phyloP scores from a whole-genome alignment of 78 protist species.

The Acrasis kona region DNA sequence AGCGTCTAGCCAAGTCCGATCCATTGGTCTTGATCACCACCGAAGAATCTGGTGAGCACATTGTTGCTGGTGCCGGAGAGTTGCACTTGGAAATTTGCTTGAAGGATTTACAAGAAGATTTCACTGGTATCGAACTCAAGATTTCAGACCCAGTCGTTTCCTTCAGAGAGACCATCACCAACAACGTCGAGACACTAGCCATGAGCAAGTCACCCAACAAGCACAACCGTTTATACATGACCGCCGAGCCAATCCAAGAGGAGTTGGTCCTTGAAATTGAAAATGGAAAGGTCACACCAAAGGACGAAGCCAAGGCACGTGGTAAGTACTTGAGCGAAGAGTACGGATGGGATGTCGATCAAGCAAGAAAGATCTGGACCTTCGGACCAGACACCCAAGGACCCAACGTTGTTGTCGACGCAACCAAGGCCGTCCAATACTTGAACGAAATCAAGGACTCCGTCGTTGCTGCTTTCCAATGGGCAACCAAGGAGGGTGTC shows the following conservation, averaged over 20 bases:
- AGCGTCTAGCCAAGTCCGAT: conserved; percentile 89
- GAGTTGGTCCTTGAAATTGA: conserved; percentile 86
- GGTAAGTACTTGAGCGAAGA: conserved; percentile 66
- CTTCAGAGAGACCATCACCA: conserved; percentile 87
- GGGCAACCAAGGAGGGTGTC: conserved; percentile 91
- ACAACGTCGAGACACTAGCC: conserved; percentile 66
- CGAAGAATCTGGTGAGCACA: conserved; percentile 98
- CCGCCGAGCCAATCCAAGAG: conserved; percentile 82
- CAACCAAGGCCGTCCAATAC: conserved; percentile 84
- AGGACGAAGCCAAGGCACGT: conserved; percentile 57
- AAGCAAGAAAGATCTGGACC: conserved; percentile 93
- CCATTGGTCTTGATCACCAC: conserved; percentile 77
- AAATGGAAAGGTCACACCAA: conserved; percentile 33
- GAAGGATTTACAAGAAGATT: conserved; percentile 95
- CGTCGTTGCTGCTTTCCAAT: conserved; percentile 86
- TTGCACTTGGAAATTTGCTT: conserved; percentile 97
- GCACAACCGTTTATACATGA: conserved; percentile 95
- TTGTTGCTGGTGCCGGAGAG: conserved; percentile 99
- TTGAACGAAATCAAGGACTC: conserved; percentile 94
- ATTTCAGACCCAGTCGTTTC: conserved; percentile 97
- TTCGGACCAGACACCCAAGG: conserved; percentile 95
- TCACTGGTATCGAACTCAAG: conserved; percentile 68
- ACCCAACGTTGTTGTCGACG: conserved; percentile 88
- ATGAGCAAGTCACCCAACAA: conserved; percentile 99
- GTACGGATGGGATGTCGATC: conserved; percentile 71